A percentile compares a stretch with the other conserved stretches of the same genome.
Conservation (phyloP, 768 basidiomycete species). For the Gloeopeniophorella convolvens region DNA sequence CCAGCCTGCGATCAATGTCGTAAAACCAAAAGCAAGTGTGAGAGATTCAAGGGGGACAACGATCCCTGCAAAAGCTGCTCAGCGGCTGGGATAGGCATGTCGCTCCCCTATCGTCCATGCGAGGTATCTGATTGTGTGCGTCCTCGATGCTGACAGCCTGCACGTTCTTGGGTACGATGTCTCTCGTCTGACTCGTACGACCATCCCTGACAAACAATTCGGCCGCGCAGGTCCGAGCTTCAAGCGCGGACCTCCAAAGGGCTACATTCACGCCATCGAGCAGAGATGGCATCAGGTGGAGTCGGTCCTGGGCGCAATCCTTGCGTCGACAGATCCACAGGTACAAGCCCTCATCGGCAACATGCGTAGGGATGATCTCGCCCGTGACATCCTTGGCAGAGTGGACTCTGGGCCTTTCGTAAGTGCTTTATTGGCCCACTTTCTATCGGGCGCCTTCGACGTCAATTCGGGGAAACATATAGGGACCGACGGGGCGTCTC, state of each 20-base stretch:
- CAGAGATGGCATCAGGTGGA: slow-evolving; percentile 90
- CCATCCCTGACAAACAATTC: slow-evolving; percentile 1
- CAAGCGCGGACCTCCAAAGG: slow-evolving; percentile 81
- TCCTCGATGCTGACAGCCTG: slow-evolving; percentile 42
- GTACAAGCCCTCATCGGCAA: slow-evolving; percentile 58
- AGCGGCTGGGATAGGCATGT: slow-evolving; percentile 47
- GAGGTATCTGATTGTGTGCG: slow-evolving; percentile 19
- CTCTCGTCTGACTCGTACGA: not conserved
- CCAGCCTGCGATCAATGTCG: slow-evolving; percentile 83
- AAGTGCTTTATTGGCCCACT: slow-evolving; percentile 22
- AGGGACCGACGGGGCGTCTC: slow-evolving; percentile 67
- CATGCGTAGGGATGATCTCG: slow-evolving; percentile 65
- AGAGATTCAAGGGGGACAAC: slow-evolving; percentile 43
- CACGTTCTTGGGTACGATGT: slow-evolving; percentile 53
- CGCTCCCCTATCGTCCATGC: not conserved
- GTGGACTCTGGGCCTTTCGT: slow-evolving; percentile 82
- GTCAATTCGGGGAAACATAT: slow-evolving; percentile 5
- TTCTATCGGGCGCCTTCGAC: slow-evolving; percentile 6
- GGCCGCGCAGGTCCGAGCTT: slow-evolving; percentile 59
- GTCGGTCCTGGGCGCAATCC: slow-evolving; percentile 75
- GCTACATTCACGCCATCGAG: slow-evolving; percentile 91
- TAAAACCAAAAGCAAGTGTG: slow-evolving; percentile 86
- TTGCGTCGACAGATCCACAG: slow-evolving; percentile 62
- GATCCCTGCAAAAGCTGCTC: slow-evolving; percentile 59
- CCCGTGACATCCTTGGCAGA: slow-evolving; percentile 66